Evolutionary conservation across 805 yeast genomes (phyloP).

Genomic region (Komagataella kurtzmanii): DNA sequence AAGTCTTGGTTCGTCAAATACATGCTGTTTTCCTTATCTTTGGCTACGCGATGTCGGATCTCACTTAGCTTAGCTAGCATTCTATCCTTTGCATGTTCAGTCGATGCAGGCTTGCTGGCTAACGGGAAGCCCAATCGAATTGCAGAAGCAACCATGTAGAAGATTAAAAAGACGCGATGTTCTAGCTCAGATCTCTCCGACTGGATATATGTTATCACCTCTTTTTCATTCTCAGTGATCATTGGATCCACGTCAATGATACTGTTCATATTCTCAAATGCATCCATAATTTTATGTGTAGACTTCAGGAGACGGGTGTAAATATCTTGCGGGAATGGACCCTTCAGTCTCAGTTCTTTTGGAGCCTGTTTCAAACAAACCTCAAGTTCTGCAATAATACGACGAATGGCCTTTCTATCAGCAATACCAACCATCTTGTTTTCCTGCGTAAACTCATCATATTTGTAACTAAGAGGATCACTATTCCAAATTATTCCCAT

Average conservation of each 20-base stretch:
- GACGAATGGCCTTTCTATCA: conserved; percentile 29
- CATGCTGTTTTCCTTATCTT: conserved; percentile 11
- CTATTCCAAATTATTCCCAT: conserved; percentile 74
- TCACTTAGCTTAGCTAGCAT: conserved; percentile 52
- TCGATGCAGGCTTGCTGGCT: conserved; percentile 66
- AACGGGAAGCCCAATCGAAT: conserved; percentile 64
- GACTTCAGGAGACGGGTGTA: conserved; percentile 37
- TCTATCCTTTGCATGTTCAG: conserved; percentile 60
- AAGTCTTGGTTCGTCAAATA: conserved; percentile 53
- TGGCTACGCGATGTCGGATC: conserved; percentile 26
- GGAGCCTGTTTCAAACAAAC: conserved; percentile 57
- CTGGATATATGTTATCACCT: conserved; percentile 38
- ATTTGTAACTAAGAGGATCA: conserved; percentile 46
- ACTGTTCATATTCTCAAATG: conserved; percentile 60
- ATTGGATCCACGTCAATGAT: conserved; percentile 51
- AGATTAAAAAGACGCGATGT: conserved; percentile 58
- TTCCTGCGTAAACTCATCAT: conserved; percentile 13
- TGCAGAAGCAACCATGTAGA: conserved; percentile 70
- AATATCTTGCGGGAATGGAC: conserved; percentile 43
- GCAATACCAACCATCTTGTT: conserved; percentile 25
- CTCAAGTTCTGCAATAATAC: conserved; percentile 46
- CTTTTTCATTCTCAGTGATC: conserved; percentile 37
- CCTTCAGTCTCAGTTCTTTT: conserved; percentile 61
- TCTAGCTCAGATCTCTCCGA: conserved; percentile 57
- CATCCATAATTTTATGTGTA: conserved; percentile 58